phyloP scores from a whole-genome alignment of 2,329 filamentous ascomycete species.

The Alternaria arbusti region DNA sequence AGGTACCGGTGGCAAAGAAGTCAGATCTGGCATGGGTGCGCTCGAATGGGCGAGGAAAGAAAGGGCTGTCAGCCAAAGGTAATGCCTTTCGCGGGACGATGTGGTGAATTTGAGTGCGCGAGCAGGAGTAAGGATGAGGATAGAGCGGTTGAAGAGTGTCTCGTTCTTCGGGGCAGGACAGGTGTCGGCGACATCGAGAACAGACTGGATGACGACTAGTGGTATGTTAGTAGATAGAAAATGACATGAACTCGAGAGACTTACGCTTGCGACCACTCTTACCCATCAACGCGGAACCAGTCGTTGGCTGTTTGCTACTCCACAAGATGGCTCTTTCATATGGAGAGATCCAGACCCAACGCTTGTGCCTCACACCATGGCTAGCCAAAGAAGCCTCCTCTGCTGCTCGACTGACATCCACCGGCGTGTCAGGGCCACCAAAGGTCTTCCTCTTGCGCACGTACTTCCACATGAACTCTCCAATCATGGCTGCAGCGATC shows the following conservation, averaged over 20 bases:
- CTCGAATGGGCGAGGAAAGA: slow-evolving; percentile 93
- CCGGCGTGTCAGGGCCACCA: slow-evolving; percentile 68
- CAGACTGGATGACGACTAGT: slow-evolving; percentile 89
- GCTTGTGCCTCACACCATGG: slow-evolving; percentile 78
- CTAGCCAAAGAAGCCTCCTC: slow-evolving; percentile 70
- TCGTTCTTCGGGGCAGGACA: slow-evolving; percentile 79
- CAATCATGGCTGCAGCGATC: slow-evolving; percentile 97
- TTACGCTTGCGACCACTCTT: slow-evolving; percentile 94
- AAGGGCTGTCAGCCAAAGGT: slow-evolving; percentile 90
- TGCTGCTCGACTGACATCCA: slow-evolving; percentile 58
- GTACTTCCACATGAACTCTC: slow-evolving; percentile 96
- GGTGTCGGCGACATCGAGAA: slow-evolving; percentile 95
- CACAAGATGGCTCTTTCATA: slow-evolving; percentile 96
- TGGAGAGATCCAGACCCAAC: slow-evolving; percentile 98
- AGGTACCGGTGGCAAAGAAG: slow-evolving; percentile 54
- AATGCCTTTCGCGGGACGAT: slow-evolving; percentile 81
- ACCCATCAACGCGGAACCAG: slow-evolving; percentile 84
- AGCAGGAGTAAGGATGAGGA: slow-evolving; percentile 91
- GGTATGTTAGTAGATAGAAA: slow-evolving; percentile 18
- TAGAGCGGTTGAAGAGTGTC: slow-evolving; percentile 85
- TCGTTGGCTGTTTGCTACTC: slow-evolving; percentile 96
- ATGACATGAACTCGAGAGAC: slow-evolving; percentile 47
- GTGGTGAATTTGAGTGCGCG: slow-evolving; percentile 96
- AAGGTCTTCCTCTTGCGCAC: slow-evolving; percentile 89
- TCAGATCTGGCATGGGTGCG: slow-evolving; percentile 77